Evolutionary conservation across 352 stramenopile species (phyloP), one percentile per base, ranked within the genome.

Genomic region (Globisporangium yorkense): DNA sequence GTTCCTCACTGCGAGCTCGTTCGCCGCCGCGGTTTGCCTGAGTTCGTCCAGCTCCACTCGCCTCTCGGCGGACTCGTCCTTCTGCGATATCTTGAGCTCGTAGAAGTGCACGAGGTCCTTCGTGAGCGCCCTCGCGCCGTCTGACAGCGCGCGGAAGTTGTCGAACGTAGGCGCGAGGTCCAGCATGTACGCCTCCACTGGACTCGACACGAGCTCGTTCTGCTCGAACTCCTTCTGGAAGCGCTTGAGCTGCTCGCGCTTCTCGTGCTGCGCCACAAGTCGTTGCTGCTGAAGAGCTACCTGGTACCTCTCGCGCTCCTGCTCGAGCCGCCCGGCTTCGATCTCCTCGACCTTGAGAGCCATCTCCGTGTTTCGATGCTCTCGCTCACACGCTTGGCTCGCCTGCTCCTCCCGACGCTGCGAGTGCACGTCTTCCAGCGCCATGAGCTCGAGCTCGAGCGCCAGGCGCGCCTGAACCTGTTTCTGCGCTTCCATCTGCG

Each of bases 181-280:
- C n/a, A 90, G 58, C 15, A 41, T 56, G 52, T 88, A 90, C 1
- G 65, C 61, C 18, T 88, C 80, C 7, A 87, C 70, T 5, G 78
- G 60, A 62, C 76, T 88, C 27, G 72, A 87, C 1, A 83, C 70
- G 7, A 90, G 67, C 50, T 86, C 67, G 46, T 79, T 74, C 49
- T 78, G 68, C 64, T 90, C 80, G 31, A 90, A 90, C n/a, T 74
- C 70, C 6, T 61, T 65, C 51, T 88, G 78, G 31, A 79, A 77
- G 16, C 51, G 57, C 55, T 88, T 88, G 18, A 90, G 65, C 15
- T 65, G 54, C 35, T 88, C 76, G 18, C 80, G 78, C 39, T 81
- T 85, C 1, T 54, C 56, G 9, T 75, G 78, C 55, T 88, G 80
- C 40, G 61, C 57, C 3, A 65, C 57, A 0, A 90, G 59, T 31